A percentile compares a stretch with the other conserved stretches of the same genome.
Conservation (phyloP, 352 stramenopile species). For the Albugo candida region DNA sequence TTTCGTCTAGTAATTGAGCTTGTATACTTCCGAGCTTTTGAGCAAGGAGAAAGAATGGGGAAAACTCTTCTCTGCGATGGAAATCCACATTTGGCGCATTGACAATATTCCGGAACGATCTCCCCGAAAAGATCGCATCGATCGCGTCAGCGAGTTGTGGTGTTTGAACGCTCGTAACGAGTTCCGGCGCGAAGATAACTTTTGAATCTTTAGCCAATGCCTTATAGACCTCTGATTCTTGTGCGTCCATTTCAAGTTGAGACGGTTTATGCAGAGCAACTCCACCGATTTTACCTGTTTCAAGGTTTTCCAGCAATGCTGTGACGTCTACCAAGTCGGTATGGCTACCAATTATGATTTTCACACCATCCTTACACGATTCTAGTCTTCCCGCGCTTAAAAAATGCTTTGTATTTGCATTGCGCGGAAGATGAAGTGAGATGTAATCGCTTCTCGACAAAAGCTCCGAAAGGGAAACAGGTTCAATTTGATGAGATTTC, state of each 20-base stretch:
- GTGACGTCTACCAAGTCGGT: conserved; percentile 86
- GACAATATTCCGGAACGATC: conserved; percentile 85
- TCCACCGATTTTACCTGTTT: conserved; percentile 54
- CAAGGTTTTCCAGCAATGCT: conserved; percentile 75
- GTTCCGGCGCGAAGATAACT: conserved; percentile 86
- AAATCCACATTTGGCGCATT: conserved; percentile 92
- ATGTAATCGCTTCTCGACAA: conserved; percentile 90
- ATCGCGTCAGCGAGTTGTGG: conserved; percentile 86
- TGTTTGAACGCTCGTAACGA: conserved; percentile 81
- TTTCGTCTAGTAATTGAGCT: conserved; percentile 63
- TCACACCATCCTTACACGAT: conserved; percentile 83
- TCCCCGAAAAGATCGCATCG: conserved; percentile 21
- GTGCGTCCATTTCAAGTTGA: conserved; percentile 44
- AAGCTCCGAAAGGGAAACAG: conserved; percentile 67
- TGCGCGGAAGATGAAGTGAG: conserved; percentile 91
- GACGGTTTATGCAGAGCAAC: conserved; percentile 12
- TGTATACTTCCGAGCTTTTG: conserved; percentile 84
- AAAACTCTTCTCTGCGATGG: conserved; percentile 43
- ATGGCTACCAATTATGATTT: conserved; percentile 88
- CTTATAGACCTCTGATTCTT: conserved; percentile 28
- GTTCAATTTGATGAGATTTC: conserved; percentile 58
- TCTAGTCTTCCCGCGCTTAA: conserved; percentile 62
- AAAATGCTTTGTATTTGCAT: conserved; percentile 84
- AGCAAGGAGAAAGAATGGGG: conserved; percentile 74
- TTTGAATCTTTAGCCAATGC: conserved; percentile 78